Evolutionary conservation across 169 alveolate genomes (phyloP).

Genomic region (Cryptosporidium xiaoi): DNA sequence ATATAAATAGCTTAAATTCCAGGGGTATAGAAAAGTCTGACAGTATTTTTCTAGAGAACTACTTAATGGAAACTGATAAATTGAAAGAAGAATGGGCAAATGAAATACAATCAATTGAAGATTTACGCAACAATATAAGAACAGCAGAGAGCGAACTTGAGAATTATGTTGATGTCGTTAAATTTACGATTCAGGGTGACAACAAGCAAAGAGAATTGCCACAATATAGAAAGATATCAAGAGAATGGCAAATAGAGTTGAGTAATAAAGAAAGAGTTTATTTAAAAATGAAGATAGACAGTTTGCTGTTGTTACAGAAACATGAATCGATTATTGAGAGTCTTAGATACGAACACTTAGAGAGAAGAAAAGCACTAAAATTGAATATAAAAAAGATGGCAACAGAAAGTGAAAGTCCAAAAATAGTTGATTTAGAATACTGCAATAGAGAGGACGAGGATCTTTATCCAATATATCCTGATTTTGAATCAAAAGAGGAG

Average conservation of each 20-base stretch:
- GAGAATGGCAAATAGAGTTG: constrained; percentile 45
- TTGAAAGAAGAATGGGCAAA: constrained; percentile 53
- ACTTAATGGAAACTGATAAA: constrained; percentile 61
- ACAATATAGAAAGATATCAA: constrained; percentile 9
- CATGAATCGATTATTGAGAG: constrained; percentile 30
- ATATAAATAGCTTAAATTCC: constrained; percentile 7
- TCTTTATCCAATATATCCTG: constrained; percentile 42
- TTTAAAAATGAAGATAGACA: constrained; percentile 29
- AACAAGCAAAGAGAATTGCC: constrained; percentile 30
- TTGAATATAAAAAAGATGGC: neutral
- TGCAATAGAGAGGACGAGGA: constrained; percentile 53
- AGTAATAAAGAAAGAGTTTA: constrained; percentile 64
- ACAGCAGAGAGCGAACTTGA: constrained; percentile 51
- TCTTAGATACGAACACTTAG: constrained; percentile 41
- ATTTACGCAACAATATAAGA: constrained; percentile 1
- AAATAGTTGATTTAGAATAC: constrained; percentile 18
- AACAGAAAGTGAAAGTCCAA: constrained; percentile 1
- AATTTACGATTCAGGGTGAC: constrained; percentile 19
- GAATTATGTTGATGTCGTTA: constrained; percentile 36
- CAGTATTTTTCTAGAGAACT: constrained; percentile 17
- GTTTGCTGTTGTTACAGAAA: constrained; percentile 7
- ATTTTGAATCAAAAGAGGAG: constrained; percentile 24
- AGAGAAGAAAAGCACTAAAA: constrained; percentile 20
- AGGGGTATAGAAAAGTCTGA: neutral
- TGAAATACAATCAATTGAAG: constrained; percentile 35